These are phyloP conservation scores for Penicillium crustosum DNA, from an alignment of 2,329 filamentous ascomycete genomes.

Conservation along the genomic window DNA sequence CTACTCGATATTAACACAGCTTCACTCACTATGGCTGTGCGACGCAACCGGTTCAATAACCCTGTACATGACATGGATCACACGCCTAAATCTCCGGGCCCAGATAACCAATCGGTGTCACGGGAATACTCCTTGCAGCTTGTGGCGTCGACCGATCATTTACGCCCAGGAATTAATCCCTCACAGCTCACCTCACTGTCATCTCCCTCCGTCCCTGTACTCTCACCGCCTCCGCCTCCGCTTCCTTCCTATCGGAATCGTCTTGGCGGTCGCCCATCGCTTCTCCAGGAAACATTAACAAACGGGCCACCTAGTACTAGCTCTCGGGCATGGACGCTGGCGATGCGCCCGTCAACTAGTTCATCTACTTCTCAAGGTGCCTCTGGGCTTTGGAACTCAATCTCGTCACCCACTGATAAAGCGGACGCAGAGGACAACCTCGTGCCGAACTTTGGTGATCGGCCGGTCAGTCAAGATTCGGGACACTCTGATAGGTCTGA, in stretches of 20 bases:
- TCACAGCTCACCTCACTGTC: conserved; percentile 27
- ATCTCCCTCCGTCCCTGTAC: conserved; percentile 23
- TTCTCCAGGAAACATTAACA: conserved; percentile 28
- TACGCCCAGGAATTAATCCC: conserved; percentile 50
- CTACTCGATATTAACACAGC: conserved; percentile 87
- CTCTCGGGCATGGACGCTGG: conserved; percentile 25
- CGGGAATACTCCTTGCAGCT: conserved; percentile 60
- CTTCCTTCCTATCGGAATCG: conserved; percentile 37
- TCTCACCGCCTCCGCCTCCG: conserved; percentile 27
- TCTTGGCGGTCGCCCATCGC: conserved; percentile 27
- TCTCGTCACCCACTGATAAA: conserved; percentile 20
- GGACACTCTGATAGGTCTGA: neutral
- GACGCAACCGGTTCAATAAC: conserved; percentile 46
- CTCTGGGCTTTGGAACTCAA: conserved; percentile 41
- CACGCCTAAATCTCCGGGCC: conserved; percentile 8
- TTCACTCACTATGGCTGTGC: conserved; percentile 83
- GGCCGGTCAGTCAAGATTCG: conserved; percentile 21
- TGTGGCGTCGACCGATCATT: conserved; percentile 61
- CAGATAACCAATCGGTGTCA: conserved; percentile 39
- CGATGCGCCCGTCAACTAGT: conserved; percentile 22
- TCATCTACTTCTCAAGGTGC: conserved; percentile 23
- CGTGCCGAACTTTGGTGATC: conserved; percentile 39
- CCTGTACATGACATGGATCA: conserved; percentile 8
- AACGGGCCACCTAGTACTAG: conserved; percentile 24
- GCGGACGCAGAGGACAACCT: conserved; percentile 32